Conservation (phyloP, 129 eudicot genomes). For the Sambucus nigra region DNA sequence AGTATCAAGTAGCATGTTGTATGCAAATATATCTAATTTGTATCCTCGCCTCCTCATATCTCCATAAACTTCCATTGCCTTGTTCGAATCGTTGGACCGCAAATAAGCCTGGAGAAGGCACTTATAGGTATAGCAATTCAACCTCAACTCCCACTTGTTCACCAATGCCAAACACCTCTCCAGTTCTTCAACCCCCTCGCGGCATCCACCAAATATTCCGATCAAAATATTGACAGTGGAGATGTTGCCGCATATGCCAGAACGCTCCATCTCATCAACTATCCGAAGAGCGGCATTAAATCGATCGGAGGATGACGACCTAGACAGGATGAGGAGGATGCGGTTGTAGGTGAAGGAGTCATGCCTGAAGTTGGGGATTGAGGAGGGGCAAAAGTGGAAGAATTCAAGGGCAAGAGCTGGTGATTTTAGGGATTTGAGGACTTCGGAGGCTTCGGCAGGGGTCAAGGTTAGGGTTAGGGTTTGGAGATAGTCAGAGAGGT, state of each 20-base stretch:
- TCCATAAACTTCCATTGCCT: constrained; percentile 40
- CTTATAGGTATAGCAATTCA: constrained; percentile 67
- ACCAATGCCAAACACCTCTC: constrained; percentile 59
- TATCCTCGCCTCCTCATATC: constrained; percentile 54
- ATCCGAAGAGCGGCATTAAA: constrained; percentile 32
- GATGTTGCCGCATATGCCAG: constrained; percentile 42
- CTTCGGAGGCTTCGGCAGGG: constrained; percentile 65
- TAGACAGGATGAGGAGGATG: constrained; percentile 45
- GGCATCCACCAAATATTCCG: constrained; percentile 42
- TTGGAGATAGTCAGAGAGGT: constrained; percentile 44
- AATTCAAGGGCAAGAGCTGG: constrained; percentile 54
- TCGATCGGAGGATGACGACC: constrained; percentile 32
- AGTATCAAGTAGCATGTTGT: constrained; percentile 77
- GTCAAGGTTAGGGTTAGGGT: constrained; percentile 52
- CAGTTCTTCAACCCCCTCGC: constrained; percentile 36
- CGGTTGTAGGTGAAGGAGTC: constrained; percentile 80
- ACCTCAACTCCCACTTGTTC: constrained; percentile 64
- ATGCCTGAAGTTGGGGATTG: constrained; percentile 67
- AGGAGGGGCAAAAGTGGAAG: constrained; percentile 55
- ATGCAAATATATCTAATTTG: constrained; percentile 50
- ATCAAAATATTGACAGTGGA: constrained; percentile 81
- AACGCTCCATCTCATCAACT: constrained; percentile 51
- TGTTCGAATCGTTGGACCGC: constrained; percentile 33
- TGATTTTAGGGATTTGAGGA: constrained; percentile 63
- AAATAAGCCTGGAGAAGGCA: constrained; percentile 79